A percentile compares a stretch with the other conserved stretches of the same genome.
Evolutionary conservation across 306 rosid genomes (phyloP).

Genomic region (Trichosanthes truncata): DNA sequence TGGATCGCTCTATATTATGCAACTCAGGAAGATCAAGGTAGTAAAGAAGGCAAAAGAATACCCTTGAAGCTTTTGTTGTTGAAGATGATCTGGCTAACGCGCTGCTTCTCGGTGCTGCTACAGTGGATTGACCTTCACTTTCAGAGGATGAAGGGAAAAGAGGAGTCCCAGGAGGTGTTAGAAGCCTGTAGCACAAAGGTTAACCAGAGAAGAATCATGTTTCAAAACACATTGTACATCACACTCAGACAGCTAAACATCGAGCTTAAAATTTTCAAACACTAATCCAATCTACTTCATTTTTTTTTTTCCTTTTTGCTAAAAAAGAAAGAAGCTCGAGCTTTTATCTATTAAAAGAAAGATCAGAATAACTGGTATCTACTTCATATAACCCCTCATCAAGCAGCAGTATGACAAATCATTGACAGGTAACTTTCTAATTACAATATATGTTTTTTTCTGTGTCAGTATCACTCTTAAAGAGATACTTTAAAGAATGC

Average conservation of each 20-base stretch:
- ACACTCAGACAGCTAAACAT: not conserved
- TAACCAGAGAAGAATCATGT: conserved; percentile 3
- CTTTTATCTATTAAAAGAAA: not conserved
- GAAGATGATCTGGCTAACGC: conserved; percentile 54
- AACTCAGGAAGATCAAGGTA: conserved; percentile 1
- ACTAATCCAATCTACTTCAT: not conserved
- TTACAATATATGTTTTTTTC: not conserved
- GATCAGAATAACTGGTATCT: not conserved
- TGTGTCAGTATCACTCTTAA: not conserved
- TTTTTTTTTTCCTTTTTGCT: no score
- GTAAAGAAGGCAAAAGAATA: conserved; percentile 25
- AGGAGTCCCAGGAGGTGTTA: conserved; percentile 97
- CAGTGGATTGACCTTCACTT: conserved; percentile 38
- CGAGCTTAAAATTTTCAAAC: not conserved
- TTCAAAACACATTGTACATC: not conserved
- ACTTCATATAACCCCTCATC: not conserved
- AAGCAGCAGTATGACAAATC: not conserved
- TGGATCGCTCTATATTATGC: not conserved
- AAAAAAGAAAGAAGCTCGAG: not conserved
- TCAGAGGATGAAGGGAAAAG: conserved; percentile 56
- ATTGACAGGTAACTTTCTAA: not conserved
- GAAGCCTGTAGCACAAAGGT: conserved; percentile 59
- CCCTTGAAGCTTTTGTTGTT: conserved; percentile 72
- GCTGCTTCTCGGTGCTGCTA: conserved; percentile 46
- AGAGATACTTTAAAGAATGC: not conserved